Conservation (phyloP, 352 stramenopile genomes). For the Pythium periplocum region DNA sequence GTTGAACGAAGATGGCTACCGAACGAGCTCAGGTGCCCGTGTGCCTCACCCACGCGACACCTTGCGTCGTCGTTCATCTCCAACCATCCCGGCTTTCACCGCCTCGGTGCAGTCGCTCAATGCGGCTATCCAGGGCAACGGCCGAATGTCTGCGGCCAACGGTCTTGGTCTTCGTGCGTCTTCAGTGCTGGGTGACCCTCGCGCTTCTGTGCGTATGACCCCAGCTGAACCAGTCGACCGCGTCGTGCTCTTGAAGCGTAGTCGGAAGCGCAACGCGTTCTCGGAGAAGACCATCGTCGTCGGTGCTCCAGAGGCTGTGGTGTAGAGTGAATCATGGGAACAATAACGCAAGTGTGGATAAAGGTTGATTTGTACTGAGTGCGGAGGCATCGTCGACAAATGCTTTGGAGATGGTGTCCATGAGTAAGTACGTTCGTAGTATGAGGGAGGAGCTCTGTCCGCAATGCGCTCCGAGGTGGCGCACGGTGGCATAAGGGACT, state of each 20-base stretch:
- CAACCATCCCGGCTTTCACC: constrained; percentile 86
- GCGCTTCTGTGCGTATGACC: constrained; percentile 57
- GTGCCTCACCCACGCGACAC: constrained; percentile 45
- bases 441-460: no score
- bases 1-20: constrained; percentile 41
- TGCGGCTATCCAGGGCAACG: constrained; percentile 64
- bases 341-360: no score
- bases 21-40: constrained; percentile 32
- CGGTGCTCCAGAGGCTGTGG: constrained; percentile 71
- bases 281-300: constrained; percentile 87
- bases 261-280: constrained; percentile 58
- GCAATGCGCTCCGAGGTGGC: no score
- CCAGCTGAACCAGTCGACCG: constrained; percentile 58
- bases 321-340: constrained; percentile 29
- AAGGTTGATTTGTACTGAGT: no score
- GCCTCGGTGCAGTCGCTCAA: constrained; percentile 80
- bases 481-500: no score
- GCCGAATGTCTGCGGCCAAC: constrained; percentile 40
- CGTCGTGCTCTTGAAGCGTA: constrained; percentile 75
- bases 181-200: constrained; percentile 26
- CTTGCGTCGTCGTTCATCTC: constrained; percentile 66
- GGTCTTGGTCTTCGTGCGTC: constrained; percentile 12
- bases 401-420: constrained; percentile 1
- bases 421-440: not conserved
- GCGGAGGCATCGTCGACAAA: no score